Conservation (phyloP, 2,329 filamentous ascomycete genomes). For the Leptographium galeiforme region DNA sequence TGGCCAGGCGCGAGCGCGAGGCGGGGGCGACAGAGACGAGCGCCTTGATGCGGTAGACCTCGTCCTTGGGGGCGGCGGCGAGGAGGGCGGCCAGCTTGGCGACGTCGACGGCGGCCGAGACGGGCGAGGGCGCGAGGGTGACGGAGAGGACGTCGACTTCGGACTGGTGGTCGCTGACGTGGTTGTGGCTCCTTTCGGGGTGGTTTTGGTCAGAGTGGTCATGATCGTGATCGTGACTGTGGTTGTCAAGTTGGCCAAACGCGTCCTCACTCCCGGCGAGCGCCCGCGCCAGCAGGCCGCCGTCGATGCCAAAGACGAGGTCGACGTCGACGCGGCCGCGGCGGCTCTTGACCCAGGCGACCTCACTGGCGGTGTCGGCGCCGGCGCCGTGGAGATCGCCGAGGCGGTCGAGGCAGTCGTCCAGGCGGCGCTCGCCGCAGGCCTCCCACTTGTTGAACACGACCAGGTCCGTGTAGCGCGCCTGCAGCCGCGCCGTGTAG, state of each 20-base stretch:
- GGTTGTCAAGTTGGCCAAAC: slow-evolving; percentile 26
- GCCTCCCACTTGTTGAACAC: slow-evolving; percentile 89
- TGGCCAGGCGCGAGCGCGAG: slow-evolving; percentile 31
- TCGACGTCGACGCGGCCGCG: slow-evolving; percentile 66
- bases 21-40: slow-evolving; percentile 33
- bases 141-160: slow-evolving; percentile 89
- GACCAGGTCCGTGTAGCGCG: slow-evolving; percentile 77
- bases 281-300: slow-evolving; percentile 38
- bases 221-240: slow-evolving; percentile 21
- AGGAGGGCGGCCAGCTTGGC: slow-evolving; percentile 56
- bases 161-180: slow-evolving; percentile 51
- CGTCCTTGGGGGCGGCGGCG: slow-evolving; percentile 68
- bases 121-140: slow-evolving; percentile 32
- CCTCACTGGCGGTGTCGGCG: slow-evolving; percentile 22
- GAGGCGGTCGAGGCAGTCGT: slow-evolving; percentile 64
- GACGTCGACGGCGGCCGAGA: slow-evolving; percentile 27
- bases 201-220: slow-evolving; percentile 19
- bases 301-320: slow-evolving; percentile 78
- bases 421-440: slow-evolving; percentile 59
- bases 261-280: slow-evolving; percentile 37
- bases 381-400: slow-evolving; percentile 62
- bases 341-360: slow-evolving; percentile 74
- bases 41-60: slow-evolving; percentile 90
- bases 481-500: slow-evolving; percentile 79
- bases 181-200: slow-evolving; percentile 27